Evolutionary conservation across 345 rosid species (phyloP), one percentile per base, ranked within the genome.

Genomic region (Hibiscus syriacus): DNA sequence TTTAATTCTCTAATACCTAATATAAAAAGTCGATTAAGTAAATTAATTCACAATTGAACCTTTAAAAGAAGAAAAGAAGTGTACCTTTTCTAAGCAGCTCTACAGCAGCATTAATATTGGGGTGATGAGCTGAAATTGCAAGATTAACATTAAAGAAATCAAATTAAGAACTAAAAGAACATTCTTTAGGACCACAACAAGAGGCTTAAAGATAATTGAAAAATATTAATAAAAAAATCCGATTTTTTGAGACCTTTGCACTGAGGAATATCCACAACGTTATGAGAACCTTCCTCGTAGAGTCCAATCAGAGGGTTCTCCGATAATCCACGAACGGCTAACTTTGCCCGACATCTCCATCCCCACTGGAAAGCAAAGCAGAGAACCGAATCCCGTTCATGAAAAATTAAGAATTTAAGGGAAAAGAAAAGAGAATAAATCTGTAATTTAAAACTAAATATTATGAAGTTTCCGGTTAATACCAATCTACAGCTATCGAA

Each of bases 291-390:
- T 58, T 93, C 96, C 80, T 90, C 68, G 59, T 93, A 93, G 52
- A 93, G 85, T 22, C 98, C 97, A 69, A 93, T 87, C 69, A 90
- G 75, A 59, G 91, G 94, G 72, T 80, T 77, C 50, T 36, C 69
- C 2, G 87, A 75, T 4, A 89, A 69, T 25, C 98, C 97, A n/a
- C 98, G 96, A 68, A 90, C 84, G 1, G 96, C 98, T 26, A 93
- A 62, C 67, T 93, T 93, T 2, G 98, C 98, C 48, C 96, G 85
- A 72, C 97, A 90, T 60, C 97, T 81, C 98, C 96, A 93, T 69
- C 85, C 98, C 87, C 91, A 86, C 96, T 93, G 85, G 41, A 48
- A 63, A 20, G 23, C 20, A 41, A 77, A 54, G 50, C 67, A 72
- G 13, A 19, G 38, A 26, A 70, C 66, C 58, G 71, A 71, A 75